These are phyloP conservation scores for Nakazawaea sp. DNA, from an alignment of 805 yeast genomes.

Conservation along the genomic window DNA sequence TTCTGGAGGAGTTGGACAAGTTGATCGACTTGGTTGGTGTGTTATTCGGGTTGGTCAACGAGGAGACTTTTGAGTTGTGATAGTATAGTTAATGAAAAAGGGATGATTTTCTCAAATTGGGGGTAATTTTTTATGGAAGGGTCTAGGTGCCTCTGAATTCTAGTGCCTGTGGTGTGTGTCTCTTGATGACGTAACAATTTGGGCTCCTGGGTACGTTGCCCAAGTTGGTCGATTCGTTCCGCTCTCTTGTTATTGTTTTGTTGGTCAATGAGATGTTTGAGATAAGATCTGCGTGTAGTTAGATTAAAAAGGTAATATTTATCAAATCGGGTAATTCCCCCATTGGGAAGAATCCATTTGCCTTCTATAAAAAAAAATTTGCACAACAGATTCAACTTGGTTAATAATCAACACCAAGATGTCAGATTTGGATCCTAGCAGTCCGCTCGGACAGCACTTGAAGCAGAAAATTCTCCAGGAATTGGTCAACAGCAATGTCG, in stretches of 20 bases:
- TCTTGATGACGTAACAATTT: background rate
- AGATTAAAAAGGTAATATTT: no score
- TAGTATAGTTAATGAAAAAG: background rate
- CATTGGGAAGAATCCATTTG: no score
- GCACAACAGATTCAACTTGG: no score
- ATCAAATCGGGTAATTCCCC: background rate
- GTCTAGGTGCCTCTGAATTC: no score
- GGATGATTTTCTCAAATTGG: no score
- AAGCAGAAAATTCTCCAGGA: slow-evolving; percentile 35
- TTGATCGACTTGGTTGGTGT: slow-evolving; percentile 49
- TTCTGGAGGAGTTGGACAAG: slow-evolving; percentile 56
- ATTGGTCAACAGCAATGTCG: slow-evolving; percentile 32
- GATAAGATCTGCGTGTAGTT: no score
- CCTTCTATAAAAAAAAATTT: no score
- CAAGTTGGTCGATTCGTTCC: no score
- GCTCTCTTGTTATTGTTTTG: no score
- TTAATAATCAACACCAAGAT: no score
- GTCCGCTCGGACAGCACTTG: slow-evolving; percentile 31
- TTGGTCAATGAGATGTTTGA: no score
- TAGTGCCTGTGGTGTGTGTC: no score
- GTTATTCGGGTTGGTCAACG: slow-evolving; percentile 60
- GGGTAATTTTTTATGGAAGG: background rate
- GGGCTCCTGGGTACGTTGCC: background rate
- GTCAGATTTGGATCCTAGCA: slow-evolving; percentile 22
- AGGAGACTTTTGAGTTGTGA: slow-evolving; percentile 48